Evolutionary conservation across 305 asterid genomes (phyloP), one percentile per base, ranked within the genome.

Genomic region (Fraxinus paxiana): DNA sequence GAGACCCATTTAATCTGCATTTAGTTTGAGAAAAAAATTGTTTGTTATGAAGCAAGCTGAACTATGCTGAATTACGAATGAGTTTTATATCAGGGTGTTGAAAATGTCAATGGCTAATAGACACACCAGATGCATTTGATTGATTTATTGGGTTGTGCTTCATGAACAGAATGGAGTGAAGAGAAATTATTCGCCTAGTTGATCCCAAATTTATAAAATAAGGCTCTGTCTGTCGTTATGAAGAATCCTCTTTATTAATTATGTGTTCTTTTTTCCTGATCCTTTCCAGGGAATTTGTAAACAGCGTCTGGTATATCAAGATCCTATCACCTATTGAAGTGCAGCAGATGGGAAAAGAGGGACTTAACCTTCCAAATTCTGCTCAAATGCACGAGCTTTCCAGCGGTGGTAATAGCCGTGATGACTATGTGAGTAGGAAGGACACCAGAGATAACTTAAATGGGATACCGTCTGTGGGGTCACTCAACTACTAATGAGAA

Each of bases 291-390:
- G 98, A 91, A 87, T 95, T 95, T 43, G 93, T 94, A 15, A 95
- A 94, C 87, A 95, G 51, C 67, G 98, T 95, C 30, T 90, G 92
- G 95, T 91, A 89, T 82, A 94, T 95, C 91, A 95, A 94, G 92
- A 95, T 95, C 78, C 91, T 95, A 69, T 94, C 98, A 77, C 97
- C 99, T 4, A 85, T 82, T 12, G 97, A 95, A 85, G 98, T 94
- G 90, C 98, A 92, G 79, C 99, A 95, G 81, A 91, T 92, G 97
- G 97, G 94, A 75, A 93, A 90, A 88, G 93, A 90, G 9, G 96
- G 97, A 34, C 89, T 90, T 61, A 86, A 86, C 79, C 97, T 92
- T 84, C 93, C 95, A 12, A 88, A 88, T 78, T 84, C 92, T 4
- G 88, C 56, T 87, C 85, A 87, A 46, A 41, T 84, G 12, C 86